Conservation (phyloP, 2,329 filamentous ascomycete species). For the Lasiodiplodia sp. region DNA sequence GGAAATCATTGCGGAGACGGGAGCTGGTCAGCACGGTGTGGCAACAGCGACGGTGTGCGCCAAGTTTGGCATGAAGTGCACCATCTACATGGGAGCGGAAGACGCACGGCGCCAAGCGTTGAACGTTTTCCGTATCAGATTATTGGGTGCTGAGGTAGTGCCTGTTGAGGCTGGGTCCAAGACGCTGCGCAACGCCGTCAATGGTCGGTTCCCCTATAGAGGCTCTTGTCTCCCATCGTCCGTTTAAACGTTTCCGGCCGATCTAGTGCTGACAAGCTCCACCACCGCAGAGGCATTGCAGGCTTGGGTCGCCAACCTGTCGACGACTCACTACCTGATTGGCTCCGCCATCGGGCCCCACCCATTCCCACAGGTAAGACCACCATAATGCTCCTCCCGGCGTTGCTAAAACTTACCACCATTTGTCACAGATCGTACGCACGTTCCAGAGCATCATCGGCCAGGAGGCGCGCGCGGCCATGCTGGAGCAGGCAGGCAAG, state of each 20-base stretch:
- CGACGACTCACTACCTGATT: constrained; percentile 97
- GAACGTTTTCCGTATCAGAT: constrained; percentile 98
- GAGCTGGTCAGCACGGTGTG: constrained; percentile 96
- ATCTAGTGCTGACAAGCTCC: background rate
- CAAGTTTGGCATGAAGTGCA: constrained; percentile 98
- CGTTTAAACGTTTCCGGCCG: background rate
- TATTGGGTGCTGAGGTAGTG: constrained; percentile 90
- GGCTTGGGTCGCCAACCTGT: constrained; percentile 94
- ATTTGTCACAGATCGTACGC: constrained; percentile 76
- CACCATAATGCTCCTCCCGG: background rate
- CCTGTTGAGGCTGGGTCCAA: constrained; percentile 89
- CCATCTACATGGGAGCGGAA: constrained; percentile 97
- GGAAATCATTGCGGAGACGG: constrained; percentile 96
- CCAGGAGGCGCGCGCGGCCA: constrained; percentile 90
- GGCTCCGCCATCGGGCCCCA: constrained; percentile 97
- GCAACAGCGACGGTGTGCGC: constrained; percentile 97
- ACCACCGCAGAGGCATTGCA: constrained; percentile 72
- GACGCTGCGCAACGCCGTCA: constrained; percentile 72
- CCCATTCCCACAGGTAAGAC: constrained; percentile 73
- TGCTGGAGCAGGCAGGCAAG: constrained; percentile 82
- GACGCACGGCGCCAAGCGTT: constrained; percentile 94
- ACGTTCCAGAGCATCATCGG: constrained; percentile 98
- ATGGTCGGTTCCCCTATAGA: constrained; percentile 55
- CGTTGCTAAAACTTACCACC: background rate
- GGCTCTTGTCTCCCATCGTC: background rate